Percentiles rank a stretch among this genome's conserved stretches.
These are phyloP conservation scores for Kodamaea neixiangensis DNA, from an alignment of 805 yeast genomes.

Conservation along the genomic window DNA sequence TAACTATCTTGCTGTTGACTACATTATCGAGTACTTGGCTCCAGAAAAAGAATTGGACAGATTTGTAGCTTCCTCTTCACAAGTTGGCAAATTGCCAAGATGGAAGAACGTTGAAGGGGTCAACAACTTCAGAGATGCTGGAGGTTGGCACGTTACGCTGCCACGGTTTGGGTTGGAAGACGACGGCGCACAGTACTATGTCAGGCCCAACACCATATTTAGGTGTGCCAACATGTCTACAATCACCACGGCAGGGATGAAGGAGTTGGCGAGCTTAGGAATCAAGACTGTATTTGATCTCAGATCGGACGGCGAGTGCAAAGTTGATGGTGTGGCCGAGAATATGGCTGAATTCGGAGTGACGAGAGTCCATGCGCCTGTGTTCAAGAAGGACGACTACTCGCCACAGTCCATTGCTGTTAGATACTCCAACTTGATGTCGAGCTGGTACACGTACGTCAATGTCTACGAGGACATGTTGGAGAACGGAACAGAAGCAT, in stretches of 20 bases:
- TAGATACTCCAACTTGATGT: conserved; percentile 53
- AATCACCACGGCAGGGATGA: conserved; percentile 53
- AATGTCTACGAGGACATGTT: conserved; percentile 63
- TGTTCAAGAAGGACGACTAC: conserved; percentile 52
- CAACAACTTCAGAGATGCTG: conserved; percentile 74
- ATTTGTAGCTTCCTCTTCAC: conserved; percentile 41
- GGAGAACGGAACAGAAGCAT: conserved; percentile 48
- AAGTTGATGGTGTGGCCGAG: conserved; percentile 44
- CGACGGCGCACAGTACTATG: conserved; percentile 31
- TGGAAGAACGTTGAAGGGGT: conserved; percentile 70
- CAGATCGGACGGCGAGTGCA: conserved; percentile 60
- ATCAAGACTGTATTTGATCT: conserved; percentile 65
- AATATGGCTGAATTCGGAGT: conserved; percentile 44
- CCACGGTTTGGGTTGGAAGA: conserved; percentile 26
- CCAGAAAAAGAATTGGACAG: conserved; percentile 53
- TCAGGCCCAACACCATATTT: conserved; percentile 55
- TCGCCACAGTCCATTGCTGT: conserved; percentile 67
- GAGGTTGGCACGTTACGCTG: conserved; percentile 60
- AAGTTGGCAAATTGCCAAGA: conserved; percentile 47
- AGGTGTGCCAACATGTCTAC: conserved; percentile 63
- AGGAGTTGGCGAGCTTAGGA: conserved; percentile 42
- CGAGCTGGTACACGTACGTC: conserved; percentile 63
- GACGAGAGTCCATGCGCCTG: conserved; percentile 55
- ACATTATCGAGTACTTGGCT: conserved; percentile 49
- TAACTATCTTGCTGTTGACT: conserved; percentile 52